Base-by-base conservation (phyloP, 208 protist species). In the Trypanosoma scelopori region DNA sequence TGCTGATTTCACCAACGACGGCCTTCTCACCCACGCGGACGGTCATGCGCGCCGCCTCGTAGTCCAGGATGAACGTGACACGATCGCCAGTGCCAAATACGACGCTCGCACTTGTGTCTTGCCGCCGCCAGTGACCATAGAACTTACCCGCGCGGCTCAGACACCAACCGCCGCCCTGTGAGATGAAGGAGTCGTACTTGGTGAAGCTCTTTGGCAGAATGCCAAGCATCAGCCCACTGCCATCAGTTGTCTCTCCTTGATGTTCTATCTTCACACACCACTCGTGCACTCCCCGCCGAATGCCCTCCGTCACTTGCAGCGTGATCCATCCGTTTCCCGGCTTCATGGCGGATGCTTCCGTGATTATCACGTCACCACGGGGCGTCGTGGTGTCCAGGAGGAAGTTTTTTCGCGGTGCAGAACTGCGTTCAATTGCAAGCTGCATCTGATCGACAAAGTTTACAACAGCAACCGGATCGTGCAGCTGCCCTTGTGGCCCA, bases 131-230 rank as follows among this genome's bases (percentile, higher is more conserved):
- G 78, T 97, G 88, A 20, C 93, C 93, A 67, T 97, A 97, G 55
- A 97, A 94, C 63, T 97, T 97, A 32, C 93, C 93, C 7, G 93
- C 93, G 4, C 93, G 81, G 47, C 89, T 95, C 23, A 97, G 59
- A 56, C 93, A 97, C 93, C 93, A 97, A 18, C 93, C 93, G 20
- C 89, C 88, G 3, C 93, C 90, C 52, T 97, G 93, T 0, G 90
- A 96, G 30, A 97, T 96, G 65, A 97, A 97, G 45, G 90, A 95
- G 72, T 97, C 93, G 69, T 92, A 96, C 69, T 95, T 94, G 59
- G 65, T 71, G 66, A 95, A 97, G 49, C 41, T 87, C 61, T 94
- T 93, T 3, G 93, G 93, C 18, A 95, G 83, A 51, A 97, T 82
- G 46, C 93, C 93, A n/a, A 97, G 72, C 93, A 97, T 97, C 39